A percentile compares a stretch with the other conserved stretches of the same genome.
Evolutionary conservation across 306 rosid genomes (phyloP).

Genomic region (Abrus pulchellus): DNA sequence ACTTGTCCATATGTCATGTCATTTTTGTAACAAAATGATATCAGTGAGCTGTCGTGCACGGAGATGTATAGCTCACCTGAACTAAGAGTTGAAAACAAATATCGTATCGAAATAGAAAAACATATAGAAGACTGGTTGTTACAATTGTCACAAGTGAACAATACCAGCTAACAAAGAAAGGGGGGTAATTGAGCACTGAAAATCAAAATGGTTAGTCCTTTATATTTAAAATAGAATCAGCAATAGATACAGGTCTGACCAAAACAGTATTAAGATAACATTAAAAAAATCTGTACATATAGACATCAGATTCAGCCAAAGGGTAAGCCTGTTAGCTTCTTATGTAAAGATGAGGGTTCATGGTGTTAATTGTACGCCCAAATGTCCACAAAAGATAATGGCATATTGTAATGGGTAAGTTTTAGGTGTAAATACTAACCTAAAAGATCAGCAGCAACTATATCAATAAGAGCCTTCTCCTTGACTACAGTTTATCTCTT

Average conservation of each 20-base stretch:
- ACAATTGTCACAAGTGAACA: background rate
- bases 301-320: background rate
- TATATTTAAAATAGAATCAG: background rate
- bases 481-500: background rate
- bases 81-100: background rate
- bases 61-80: slow-evolving; percentile 1
- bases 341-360: background rate
- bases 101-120: background rate
- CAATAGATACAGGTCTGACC: background rate
- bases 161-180: slow-evolving; percentile 11
- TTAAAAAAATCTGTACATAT: background rate
- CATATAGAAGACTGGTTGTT: background rate
- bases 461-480: slow-evolving; percentile 14
- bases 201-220: background rate
- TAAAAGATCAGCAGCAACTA: background rate
- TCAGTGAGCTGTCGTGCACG: background rate
- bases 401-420: background rate
- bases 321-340: background rate
- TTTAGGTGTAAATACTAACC: slow-evolving; percentile 21
- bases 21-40: background rate
- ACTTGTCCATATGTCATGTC: background rate
- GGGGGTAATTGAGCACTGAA: background rate
- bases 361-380: background rate
- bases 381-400: background rate
- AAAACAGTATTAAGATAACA: slow-evolving; percentile 7